Percentiles rank a stretch among this genome's conserved stretches.
phyloP scores from a whole-genome alignment of 495 filamentous ascomycete species.

The Cairneyella variabilis region DNA sequence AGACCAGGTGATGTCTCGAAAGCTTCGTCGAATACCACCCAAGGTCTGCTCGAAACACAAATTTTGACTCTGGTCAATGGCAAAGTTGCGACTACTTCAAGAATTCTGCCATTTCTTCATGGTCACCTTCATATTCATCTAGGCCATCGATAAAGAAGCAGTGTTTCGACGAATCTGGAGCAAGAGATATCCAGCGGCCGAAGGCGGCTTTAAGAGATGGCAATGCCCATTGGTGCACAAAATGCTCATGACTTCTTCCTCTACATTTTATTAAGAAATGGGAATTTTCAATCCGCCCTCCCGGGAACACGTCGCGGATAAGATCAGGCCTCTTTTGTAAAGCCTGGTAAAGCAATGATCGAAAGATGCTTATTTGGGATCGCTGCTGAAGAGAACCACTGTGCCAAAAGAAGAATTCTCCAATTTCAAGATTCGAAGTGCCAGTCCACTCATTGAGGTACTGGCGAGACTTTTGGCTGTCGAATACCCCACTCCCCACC shows the following conservation, averaged over 20 bases:
- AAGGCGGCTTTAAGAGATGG: neutral
- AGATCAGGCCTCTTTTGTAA: conserved; percentile 12
- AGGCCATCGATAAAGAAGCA: no score
- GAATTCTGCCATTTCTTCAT: conserved; percentile 14
- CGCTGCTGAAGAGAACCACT: conserved; percentile 26
- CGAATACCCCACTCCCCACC: conserved; percentile 15
- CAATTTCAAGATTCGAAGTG: neutral
- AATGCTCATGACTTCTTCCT: no score
- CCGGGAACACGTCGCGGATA: conserved; percentile 19
- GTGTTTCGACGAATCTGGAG: neutral
- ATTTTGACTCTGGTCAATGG: conserved; percentile 24
- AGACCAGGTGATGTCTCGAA: conserved; percentile 9
- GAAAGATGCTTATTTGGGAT: conserved; percentile 28
- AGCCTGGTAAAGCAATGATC: conserved; percentile 24
- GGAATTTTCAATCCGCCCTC: no score
- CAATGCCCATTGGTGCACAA: neutral
- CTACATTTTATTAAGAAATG: no score
- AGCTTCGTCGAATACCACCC: conserved; percentile 25
- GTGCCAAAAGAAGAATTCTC: conserved; percentile 35
- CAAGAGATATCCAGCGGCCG: neutral
- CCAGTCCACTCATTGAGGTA: conserved; percentile 25
- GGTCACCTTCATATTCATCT: no score
- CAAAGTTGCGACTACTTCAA: conserved; percentile 25
- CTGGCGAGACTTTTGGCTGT: conserved; percentile 12
- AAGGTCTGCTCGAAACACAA: conserved; percentile 34